Conservation (phyloP, 2,329 filamentous ascomycete species). For the Parastagonospora avenae region DNA sequence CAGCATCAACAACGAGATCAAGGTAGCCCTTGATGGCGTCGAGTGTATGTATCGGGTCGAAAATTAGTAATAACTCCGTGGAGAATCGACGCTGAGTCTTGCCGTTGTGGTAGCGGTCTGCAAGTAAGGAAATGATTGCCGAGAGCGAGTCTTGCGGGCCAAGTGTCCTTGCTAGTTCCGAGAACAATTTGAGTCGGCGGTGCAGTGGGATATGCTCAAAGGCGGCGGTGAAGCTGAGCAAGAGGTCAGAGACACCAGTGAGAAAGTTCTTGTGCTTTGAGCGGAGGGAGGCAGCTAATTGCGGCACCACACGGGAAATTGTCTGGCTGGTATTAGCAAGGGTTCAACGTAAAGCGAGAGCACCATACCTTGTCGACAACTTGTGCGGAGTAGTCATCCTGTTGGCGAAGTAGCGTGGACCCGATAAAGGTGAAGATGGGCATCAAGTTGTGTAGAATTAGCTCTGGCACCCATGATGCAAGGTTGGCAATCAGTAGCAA, state of each 20-base stretch:
- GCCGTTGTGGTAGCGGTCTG: conserved; percentile 84
- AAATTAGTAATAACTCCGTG: conserved; percentile 72
- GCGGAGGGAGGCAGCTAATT: conserved; percentile 82
- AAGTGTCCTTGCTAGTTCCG: conserved; percentile 81
- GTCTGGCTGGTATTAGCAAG: conserved; percentile 59
- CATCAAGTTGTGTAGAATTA: conserved; percentile 97
- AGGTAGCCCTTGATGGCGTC: conserved; percentile 75
- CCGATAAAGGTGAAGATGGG: conserved; percentile 99
- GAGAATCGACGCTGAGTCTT: conserved; percentile 77
- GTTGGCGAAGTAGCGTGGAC: conserved; percentile 85
- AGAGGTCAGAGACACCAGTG: conserved; percentile 81
- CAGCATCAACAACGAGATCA: conserved; percentile 74
- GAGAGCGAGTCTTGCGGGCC: conserved; percentile 87
- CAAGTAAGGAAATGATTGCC: conserved; percentile 83
- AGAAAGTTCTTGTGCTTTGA: conserved; percentile 78
- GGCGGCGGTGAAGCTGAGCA: conserved; percentile 94
- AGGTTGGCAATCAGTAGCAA: conserved; percentile 85
- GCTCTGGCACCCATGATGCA: conserved; percentile 84
- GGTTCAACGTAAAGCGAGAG: not conserved
- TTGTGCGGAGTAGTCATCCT: conserved; percentile 95
- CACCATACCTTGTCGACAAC: conserved; percentile 74
- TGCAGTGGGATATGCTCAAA: conserved; percentile 95
- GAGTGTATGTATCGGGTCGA: conserved; percentile 76
- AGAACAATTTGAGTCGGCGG: conserved; percentile 80
- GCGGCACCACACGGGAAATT: conserved; percentile 90